Percentiles rank a stretch among this genome's conserved stretches.
Conservation (phyloP, 352 stramenopile genomes). For the Pythium scleroteichum region DNA sequence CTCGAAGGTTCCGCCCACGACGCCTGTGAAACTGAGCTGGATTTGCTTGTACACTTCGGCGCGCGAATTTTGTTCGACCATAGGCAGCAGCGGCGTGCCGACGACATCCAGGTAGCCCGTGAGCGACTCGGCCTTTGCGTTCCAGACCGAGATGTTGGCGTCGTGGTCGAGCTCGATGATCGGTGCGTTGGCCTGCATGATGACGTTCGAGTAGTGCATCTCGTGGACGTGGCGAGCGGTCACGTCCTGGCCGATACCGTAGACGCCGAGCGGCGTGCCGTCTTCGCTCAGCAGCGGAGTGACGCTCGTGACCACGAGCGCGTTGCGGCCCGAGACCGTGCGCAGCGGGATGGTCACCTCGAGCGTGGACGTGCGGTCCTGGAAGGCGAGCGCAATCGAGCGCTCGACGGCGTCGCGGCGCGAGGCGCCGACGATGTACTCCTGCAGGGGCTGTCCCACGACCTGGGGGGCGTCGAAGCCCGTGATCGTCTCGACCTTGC, state of each 20-base stretch:
- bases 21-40: slow-evolving; percentile 61
- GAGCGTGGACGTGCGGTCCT: slow-evolving; percentile 37
- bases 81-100: slow-evolving; percentile 65
- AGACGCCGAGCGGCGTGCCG: slow-evolving; percentile 63
- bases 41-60: slow-evolving; percentile 48
- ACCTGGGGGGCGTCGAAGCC: slow-evolving; percentile 31
- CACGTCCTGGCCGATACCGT: slow-evolving; percentile 85
- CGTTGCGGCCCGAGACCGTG: slow-evolving; percentile 45
- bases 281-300: background rate
- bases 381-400: slow-evolving; percentile 31
- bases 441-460: slow-evolving; percentile 35
- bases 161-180: slow-evolving; percentile 85
- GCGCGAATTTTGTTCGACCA: slow-evolving; percentile 66
- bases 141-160: slow-evolving; percentile 91
- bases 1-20: slow-evolving; percentile 81
- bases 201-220: slow-evolving; percentile 76
- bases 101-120: slow-evolving; percentile 89
- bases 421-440: slow-evolving; percentile 39
- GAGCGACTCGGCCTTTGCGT: slow-evolving; percentile 88
- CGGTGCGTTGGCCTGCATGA: slow-evolving; percentile 80
- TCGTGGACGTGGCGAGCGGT: slow-evolving; percentile 78
- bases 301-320: slow-evolving; percentile 25
- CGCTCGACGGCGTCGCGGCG: slow-evolving; percentile 35
- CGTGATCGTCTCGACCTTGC: slow-evolving; percentile 37
- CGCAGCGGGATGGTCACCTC: slow-evolving; percentile 40